These are phyloP conservation scores for Coemansia linderi DNA, from an alignment of 371 early-diverging fungal species.

Conservation along the genomic window DNA sequence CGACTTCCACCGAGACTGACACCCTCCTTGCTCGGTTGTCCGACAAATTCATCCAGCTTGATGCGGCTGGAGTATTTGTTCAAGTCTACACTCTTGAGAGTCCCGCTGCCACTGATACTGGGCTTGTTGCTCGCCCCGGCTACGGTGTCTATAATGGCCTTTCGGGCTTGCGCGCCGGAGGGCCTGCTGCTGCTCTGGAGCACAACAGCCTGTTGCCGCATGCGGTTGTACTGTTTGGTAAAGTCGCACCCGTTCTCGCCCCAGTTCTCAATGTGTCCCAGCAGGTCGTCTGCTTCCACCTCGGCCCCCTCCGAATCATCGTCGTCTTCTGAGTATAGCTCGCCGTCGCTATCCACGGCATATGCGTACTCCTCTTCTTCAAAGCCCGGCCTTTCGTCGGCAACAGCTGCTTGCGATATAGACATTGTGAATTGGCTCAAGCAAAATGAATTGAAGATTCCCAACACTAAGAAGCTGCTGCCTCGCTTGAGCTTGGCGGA, in stretches of 20 bases:
- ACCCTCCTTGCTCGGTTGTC: slow-evolving; percentile 48
- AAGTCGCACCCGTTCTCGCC: slow-evolving; percentile 65
- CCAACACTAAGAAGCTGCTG: no score
- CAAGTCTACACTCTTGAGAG: slow-evolving; percentile 63
- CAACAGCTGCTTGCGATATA: not conserved
- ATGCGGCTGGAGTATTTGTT: slow-evolving; percentile 66
- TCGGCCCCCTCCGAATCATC: slow-evolving; percentile 35
- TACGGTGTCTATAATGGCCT: slow-evolving; percentile 4
- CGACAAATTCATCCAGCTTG: slow-evolving; percentile 61
- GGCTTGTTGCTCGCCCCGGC: slow-evolving; percentile 44
- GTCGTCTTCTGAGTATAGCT: slow-evolving; percentile 20
- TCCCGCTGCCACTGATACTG: slow-evolving; percentile 44
- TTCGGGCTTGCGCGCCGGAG: slow-evolving; percentile 12
- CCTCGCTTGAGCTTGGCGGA: no score
- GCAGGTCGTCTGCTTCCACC: slow-evolving; percentile 49
- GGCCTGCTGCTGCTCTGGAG: slow-evolving; percentile 35
- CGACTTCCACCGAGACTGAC: slow-evolving; percentile 71
- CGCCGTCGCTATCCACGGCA: not conserved
- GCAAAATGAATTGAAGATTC: not conserved
- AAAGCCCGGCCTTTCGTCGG: not conserved
- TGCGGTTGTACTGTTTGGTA: slow-evolving; percentile 89
- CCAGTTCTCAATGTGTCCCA: slow-evolving; percentile 53
- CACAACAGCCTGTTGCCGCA: slow-evolving; percentile 58
- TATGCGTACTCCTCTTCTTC: not conserved
- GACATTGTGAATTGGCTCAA: slow-evolving; percentile 9